Conservation (phyloP, 1,139 yeast genomes). For the Saccharomyces hybrid region DNA sequence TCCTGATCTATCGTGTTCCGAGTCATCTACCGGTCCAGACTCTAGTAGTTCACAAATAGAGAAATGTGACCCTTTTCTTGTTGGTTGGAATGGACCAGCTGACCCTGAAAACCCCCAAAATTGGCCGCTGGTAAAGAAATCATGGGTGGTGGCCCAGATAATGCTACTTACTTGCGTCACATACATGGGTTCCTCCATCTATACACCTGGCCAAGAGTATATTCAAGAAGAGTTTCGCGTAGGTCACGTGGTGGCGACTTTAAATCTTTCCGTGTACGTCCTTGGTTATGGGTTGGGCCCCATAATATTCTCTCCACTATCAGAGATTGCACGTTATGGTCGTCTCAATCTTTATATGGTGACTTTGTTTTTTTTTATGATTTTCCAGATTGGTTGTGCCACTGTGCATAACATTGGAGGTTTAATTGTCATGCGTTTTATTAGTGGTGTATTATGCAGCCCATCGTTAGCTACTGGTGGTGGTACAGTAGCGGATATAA, state of each 20-base stretch:
- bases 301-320: no score
- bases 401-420: no score
- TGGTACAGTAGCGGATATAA: no score
- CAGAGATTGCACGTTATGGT: no score
- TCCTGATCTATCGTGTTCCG: background rate
- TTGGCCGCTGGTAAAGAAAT: slow-evolving; percentile 41
- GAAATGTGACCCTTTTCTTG: slow-evolving; percentile 10
- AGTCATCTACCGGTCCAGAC: background rate
- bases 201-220: slow-evolving; percentile 43
- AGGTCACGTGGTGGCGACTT: slow-evolving; percentile 3
- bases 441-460: no score
- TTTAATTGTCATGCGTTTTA: no score
- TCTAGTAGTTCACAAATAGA: background rate
- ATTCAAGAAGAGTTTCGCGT: slow-evolving; percentile 17
- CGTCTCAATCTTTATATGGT: no score
- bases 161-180: slow-evolving; percentile 45
- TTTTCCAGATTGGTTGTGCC: no score
- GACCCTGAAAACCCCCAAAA: slow-evolving; percentile 55
- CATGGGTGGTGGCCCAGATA: slow-evolving; percentile 36
- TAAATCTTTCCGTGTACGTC: no score
- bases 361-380: no score
- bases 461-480: no score
- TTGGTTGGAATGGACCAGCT: slow-evolving; percentile 26
- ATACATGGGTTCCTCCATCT: slow-evolving; percentile 56
- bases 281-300: no score